Evolutionary conservation across 2,329 filamentous ascomycete species (phyloP), one percentile per base, ranked within the genome.

Genomic region (Aotearoamyces nothofagi): DNA sequence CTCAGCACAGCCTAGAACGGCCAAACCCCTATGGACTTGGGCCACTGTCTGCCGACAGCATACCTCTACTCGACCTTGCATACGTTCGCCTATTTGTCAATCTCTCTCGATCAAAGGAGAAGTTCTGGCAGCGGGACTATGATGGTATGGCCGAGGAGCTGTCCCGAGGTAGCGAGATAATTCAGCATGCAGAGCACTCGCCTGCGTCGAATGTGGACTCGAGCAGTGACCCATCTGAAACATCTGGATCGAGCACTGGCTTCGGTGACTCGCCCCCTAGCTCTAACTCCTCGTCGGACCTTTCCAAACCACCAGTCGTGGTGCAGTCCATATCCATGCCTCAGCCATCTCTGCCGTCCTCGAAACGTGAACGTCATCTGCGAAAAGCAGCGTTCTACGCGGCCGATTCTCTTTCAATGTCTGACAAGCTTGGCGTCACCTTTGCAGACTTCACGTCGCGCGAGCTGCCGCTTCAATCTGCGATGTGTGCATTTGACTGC

Each of bases 371-470:
- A 54, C 78, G 76, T 39, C 82, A 92, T 45, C 63, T 96, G 12
- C 77, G 87, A 24, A 92, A 87, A 50, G 90, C 90, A n/a, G 90
- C 87, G 0, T 92, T 84, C 47, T 93, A 92, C 46, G 90, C 90
- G 1, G 84, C 83, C 1, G 84, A 94, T 50, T 92, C 86, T 1
- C 67, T 98, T 6, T 72, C 75, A 15, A 90, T 90, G 71, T 78
- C 83, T 2, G 80, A 92, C 50, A 86, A 79, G 47, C 66, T 90
- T 9, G 83, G 83, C 1, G 71, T 87, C 15, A 83, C 81, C 0
- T 90, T 87, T 54, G 77, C 80, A 5, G 84, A 93, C 38, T 76
- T 81, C 36, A 78, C 75, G 1, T 84, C 79, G 30, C 68, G 82
- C 24, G 84, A 94, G 47, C 63, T 96, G 9, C 84, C 90, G 0